phyloP scores from a whole-genome alignment of 2,329 filamentous ascomycete genomes.

The Fusarium transvaalense region DNA sequence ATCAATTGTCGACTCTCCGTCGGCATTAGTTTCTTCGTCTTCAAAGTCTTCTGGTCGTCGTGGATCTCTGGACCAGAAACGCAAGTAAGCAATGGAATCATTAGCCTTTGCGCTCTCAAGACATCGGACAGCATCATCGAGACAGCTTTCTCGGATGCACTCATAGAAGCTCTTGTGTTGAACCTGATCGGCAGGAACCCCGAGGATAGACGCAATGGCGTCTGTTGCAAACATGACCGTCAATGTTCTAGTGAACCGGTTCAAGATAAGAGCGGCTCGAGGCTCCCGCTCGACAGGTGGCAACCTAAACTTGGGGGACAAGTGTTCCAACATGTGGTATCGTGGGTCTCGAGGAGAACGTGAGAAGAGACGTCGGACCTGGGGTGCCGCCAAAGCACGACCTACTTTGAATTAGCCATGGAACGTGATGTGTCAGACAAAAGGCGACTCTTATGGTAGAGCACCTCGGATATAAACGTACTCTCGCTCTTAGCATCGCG shows the following conservation, averaged over 20 bases:
- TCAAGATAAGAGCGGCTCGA: constrained; percentile 85
- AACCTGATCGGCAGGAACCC: constrained; percentile 76
- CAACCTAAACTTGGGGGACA: constrained; percentile 83
- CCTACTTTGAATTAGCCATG: constrained; percentile 61
- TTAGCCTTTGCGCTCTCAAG: constrained; percentile 89
- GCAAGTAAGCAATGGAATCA: constrained; percentile 89
- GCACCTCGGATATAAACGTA: constrained; percentile 61
- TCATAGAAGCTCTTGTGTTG: constrained; percentile 87
- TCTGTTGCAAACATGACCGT: constrained; percentile 90
- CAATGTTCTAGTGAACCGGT: constrained; percentile 85
- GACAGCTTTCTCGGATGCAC: constrained; percentile 82
- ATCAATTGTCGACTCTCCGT: constrained; percentile 22
- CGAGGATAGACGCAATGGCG: constrained; percentile 80
- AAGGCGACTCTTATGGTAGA: not conserved
- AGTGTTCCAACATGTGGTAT: constrained; percentile 89
- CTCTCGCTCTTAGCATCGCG: constrained; percentile 77
- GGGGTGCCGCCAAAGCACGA: constrained; percentile 80
- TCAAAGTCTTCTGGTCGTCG: constrained; percentile 67
- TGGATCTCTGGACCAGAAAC: constrained; percentile 86
- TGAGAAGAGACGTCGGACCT: constrained; percentile 83
- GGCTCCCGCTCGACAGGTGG: constrained; percentile 78
- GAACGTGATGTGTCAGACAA: not conserved
- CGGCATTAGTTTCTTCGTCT: constrained; percentile 57
- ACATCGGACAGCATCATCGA: constrained; percentile 81
- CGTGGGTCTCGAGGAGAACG: constrained; percentile 85